A percentile compares a stretch with the other conserved stretches of the same genome.
Evolutionary conservation across 768 basidiomycete species (phyloP).

Genomic region (Leccinum imitatum): DNA sequence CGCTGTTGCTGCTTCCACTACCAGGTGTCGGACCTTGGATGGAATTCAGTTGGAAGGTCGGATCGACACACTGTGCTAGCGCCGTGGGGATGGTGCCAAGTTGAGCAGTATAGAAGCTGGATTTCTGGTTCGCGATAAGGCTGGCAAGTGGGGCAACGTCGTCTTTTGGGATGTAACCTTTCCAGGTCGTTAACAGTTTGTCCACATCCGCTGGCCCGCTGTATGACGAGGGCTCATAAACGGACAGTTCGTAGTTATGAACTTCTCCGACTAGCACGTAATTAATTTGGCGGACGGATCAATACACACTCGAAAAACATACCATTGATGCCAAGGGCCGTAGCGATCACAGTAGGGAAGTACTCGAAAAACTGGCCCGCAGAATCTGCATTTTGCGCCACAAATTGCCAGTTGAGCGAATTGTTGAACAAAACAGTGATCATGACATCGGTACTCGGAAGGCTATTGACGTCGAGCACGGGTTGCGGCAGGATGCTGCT

Average conservation of each 20-base stretch:
- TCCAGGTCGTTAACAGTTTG: constrained; percentile 65
- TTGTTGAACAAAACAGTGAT: constrained; percentile 66
- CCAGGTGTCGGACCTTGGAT: constrained; percentile 41
- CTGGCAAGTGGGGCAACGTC: constrained; percentile 60
- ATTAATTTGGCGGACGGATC: constrained; percentile 23
- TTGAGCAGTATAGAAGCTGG: constrained; percentile 62
- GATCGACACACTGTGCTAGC: constrained; percentile 69
- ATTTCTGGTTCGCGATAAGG: constrained; percentile 60
- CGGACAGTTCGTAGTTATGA: constrained; percentile 59
- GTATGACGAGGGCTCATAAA: constrained; percentile 64
- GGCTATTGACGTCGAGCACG: constrained; percentile 23
- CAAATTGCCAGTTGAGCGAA: constrained; percentile 67
- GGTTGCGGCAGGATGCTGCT: constrained; percentile 51
- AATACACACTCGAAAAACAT: constrained; percentile 20
- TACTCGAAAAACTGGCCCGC: constrained; percentile 78
- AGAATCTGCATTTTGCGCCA: constrained; percentile 54
- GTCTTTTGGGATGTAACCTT: constrained; percentile 62
- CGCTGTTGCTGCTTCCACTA: constrained; percentile 13
- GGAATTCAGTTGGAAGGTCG: constrained; percentile 58
- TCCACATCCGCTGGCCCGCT: constrained; percentile 43
- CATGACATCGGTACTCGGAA: constrained; percentile 42
- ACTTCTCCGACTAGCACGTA: constrained; percentile 40
- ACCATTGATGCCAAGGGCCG: constrained; percentile 46
- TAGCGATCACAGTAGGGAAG: constrained; percentile 52
- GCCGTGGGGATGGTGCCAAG: constrained; percentile 42